Conservation (phyloP, 2,329 filamentous ascomycete species). For the Pseudocercospora eumusae region DNA sequence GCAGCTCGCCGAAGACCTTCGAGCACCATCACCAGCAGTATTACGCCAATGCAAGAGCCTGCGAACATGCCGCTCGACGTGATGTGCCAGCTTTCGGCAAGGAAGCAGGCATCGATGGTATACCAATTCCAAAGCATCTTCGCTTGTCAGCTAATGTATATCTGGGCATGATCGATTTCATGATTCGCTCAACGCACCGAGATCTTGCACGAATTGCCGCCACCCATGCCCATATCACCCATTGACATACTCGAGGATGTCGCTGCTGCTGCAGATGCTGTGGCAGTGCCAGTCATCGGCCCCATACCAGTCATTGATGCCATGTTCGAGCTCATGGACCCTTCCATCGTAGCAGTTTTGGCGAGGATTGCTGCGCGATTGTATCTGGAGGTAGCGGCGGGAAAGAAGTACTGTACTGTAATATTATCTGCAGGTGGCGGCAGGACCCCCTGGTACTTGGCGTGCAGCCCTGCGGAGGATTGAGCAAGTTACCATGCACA, state of each 20-base stretch:
- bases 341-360: neutral
- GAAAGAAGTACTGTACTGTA: no score
- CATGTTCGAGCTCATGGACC: slow-evolving; percentile 14
- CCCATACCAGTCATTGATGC: slow-evolving; percentile 22
- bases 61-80: slow-evolving; percentile 71
- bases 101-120: slow-evolving; percentile 70
- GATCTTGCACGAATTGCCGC: slow-evolving; percentile 40
- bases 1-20: slow-evolving; percentile 70
- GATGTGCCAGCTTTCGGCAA: slow-evolving; percentile 69
- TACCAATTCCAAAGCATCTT: slow-evolving; percentile 83
- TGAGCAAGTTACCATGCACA: slow-evolving; percentile 15
- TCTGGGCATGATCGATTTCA: no score
- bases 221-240: slow-evolving; percentile 31
- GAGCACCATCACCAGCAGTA: slow-evolving; percentile 71
- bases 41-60: slow-evolving; percentile 75
- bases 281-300: slow-evolving; percentile 20
- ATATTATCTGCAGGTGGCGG: no score
- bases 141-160: neutral
- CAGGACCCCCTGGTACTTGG: slow-evolving; percentile 9
- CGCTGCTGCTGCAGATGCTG: slow-evolving; percentile 18
- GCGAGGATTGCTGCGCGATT: neutral
- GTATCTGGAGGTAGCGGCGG: neutral
- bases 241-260: slow-evolving; percentile 30
- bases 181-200: slow-evolving; percentile 35
- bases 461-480: slow-evolving; percentile 13